phyloP scores from a whole-genome alignment of 2,329 filamentous ascomycete species.

The Elsinoe arachidis region DNA sequence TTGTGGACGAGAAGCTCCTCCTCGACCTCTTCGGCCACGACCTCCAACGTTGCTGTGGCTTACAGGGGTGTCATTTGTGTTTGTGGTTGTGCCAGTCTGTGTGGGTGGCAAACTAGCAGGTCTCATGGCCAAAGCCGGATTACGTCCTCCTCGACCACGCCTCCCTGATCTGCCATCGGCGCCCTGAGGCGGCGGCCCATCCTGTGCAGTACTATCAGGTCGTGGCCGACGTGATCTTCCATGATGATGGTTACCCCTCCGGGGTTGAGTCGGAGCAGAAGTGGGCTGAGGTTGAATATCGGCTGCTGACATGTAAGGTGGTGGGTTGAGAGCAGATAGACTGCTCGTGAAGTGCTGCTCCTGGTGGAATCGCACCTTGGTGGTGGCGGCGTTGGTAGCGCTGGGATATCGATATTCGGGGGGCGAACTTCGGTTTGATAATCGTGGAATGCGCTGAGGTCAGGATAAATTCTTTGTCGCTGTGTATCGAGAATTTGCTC shows the following conservation, averaged over 20 bases:
- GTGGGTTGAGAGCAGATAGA: neutral
- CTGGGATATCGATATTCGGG: neutral
- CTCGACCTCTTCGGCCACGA: constrained; percentile 15
- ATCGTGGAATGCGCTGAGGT: neutral
- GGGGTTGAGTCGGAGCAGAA: neutral
- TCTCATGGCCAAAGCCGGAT: constrained; percentile 9
- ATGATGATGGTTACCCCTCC: neutral
- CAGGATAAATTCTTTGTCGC: no score
- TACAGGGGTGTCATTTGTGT: neutral
- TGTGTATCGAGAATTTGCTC: no score
- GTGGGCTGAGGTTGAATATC: neutral
- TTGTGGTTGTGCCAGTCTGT: neutral
- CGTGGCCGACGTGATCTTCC: neutral
- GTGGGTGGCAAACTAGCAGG: constrained; percentile 5
- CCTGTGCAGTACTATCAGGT: neutral
- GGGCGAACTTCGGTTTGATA: neutral
- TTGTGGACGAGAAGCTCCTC: constrained; percentile 18
- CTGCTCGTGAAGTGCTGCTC: constrained; percentile 7
- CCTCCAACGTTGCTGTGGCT: neutral
- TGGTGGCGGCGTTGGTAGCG: neutral
- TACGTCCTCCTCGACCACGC: constrained; percentile 3
- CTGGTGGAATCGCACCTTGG: neutral
- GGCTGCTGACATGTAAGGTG: constrained; percentile 3
- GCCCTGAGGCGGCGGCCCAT: neutral
- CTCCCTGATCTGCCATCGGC: neutral